Evolutionary conservation across 2,329 filamentous ascomycete species (phyloP), one percentile per base, ranked within the genome.

Genomic region (Alternaria sp.): DNA sequence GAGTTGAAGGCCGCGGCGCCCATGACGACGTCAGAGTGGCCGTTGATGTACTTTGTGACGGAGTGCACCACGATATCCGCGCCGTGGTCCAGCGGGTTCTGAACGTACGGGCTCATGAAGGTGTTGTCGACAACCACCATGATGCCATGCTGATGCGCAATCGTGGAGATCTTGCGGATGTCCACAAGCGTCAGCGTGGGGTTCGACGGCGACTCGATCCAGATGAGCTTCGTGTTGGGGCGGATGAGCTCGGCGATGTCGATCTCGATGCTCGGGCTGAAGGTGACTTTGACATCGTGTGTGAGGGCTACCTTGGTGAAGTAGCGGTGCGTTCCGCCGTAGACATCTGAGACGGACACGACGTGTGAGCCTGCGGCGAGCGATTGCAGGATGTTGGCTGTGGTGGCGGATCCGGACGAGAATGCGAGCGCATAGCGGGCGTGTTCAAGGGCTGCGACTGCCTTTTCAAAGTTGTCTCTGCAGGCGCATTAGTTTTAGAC

Each of bases 71-170:
- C 95, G 68, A 98, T 94, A 81, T 99, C 96, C 71, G 96, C 96
- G 72, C 96, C 96, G 79, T 95, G 93, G 77, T 96, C 91, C 59
- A 99, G 89, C 4, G 96, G 96, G 82, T 97, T 98, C 83, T 99
- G 96, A 51, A 99, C 88, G 80, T 98, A 99, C 30, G 96, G 96
- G 65, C 91, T 95, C 77, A 98, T 86, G 85, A 99, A 99, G 19
- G 96, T 99, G 85, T 99, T 99, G 85, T 99, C 96, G 45, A 99
- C 96, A n/a, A 99, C 96, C 46, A 99, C 96, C 78, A 93, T 86
- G 75, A 98, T 93, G 66, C 94, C 95, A 76, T 93, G 92, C 73
- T 90, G 85, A 81, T 98, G 96, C 17, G 96, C 96, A 59, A 91
- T 87, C 26, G 88, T 89, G 26, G 92, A 91, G 44, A 99, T 91